Conservation (phyloP, 139 green algal species). For the Limnomonas spitsbergensis region DNA sequence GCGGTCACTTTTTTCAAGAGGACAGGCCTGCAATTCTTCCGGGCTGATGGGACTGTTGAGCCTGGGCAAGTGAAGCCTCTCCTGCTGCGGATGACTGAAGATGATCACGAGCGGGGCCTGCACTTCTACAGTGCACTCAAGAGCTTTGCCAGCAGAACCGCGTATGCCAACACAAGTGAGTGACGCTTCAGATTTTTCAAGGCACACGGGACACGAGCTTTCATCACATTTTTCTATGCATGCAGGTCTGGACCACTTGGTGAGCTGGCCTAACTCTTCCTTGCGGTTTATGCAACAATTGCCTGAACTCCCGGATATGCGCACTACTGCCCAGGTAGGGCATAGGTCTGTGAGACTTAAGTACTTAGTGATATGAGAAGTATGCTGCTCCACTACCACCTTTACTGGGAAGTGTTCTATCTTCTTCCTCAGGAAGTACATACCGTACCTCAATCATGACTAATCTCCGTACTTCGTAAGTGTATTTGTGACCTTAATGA, state of each 20-base stretch:
- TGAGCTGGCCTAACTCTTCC: constrained; percentile 76
- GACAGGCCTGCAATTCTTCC: constrained; percentile 54
- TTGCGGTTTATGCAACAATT: constrained; percentile 63
- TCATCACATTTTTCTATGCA: neutral
- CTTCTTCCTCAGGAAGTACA: neutral
- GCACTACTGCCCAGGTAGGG: neutral
- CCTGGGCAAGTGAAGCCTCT: constrained; percentile 23
- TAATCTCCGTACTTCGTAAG: no score
- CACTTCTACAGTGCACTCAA: constrained; percentile 65
- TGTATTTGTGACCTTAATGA: no score
- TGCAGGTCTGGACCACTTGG: constrained; percentile 66
- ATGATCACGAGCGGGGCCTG: constrained; percentile 38
- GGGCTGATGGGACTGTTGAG: constrained; percentile 37
- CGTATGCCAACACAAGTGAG: constrained; percentile 66
- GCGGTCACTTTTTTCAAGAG: constrained; percentile 38
- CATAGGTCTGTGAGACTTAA: neutral
- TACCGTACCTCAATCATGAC: no score
- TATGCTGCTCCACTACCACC: neutral
- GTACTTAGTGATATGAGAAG: neutral
- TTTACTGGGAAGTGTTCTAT: constrained; percentile 4
- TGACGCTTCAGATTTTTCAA: neutral
- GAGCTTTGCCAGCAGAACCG: constrained; percentile 63
- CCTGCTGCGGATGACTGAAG: constrained; percentile 53
- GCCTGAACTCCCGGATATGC: constrained; percentile 38
- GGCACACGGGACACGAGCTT: neutral